Evolutionary conservation across 176 grass and related monocot genomes (phyloP), one percentile per base, ranked within the genome.

Genomic region (Themeda triandra): DNA sequence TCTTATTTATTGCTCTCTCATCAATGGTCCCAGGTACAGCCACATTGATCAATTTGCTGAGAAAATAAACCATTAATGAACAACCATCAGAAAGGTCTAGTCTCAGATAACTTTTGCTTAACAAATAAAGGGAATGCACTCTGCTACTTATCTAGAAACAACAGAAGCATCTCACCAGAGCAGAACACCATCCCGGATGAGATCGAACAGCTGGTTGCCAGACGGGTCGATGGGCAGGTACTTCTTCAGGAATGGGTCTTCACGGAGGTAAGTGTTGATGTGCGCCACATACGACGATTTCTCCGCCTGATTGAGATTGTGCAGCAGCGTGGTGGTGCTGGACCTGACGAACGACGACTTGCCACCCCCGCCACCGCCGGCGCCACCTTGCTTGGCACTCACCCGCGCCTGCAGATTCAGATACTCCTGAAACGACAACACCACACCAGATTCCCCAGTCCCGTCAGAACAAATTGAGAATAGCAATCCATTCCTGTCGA

Each of bases 1-100:
- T 98, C 82, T 86, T 98, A 92, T 98, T 95, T 77, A 98, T 95
- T 76, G 96, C 96, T 84, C 96, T 94, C 89, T 98, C 96, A 87
- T 98, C 96, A 83, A 98, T 98, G 66, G 96, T 98, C 72, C 93
- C 93, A 74, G 91, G 91, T 69, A 98, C 96, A 68, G 96, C 96
- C 45, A 98, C 83, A 87, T 98, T 98, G 83, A 98, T 98, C 96
- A 98, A 70, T 79, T 98, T 98, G 76, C 96, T 98, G 89, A 83
- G 79, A 39, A 90, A 87, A 87, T 74, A 35, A 86, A 59, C 60
- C 80, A 81, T 73, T 65, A 80, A 83, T 32, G 75, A 92, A 83
- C 51, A 81, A 64, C 78, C 46, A 84, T 77, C 31, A 82, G 82
- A 54, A 49, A 81, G 0, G 14, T 46, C 82, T 24, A 48, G 68